Base-by-base conservation (phyloP, 345 rosid genomes). In the Lumnitzera littorea region DNA sequence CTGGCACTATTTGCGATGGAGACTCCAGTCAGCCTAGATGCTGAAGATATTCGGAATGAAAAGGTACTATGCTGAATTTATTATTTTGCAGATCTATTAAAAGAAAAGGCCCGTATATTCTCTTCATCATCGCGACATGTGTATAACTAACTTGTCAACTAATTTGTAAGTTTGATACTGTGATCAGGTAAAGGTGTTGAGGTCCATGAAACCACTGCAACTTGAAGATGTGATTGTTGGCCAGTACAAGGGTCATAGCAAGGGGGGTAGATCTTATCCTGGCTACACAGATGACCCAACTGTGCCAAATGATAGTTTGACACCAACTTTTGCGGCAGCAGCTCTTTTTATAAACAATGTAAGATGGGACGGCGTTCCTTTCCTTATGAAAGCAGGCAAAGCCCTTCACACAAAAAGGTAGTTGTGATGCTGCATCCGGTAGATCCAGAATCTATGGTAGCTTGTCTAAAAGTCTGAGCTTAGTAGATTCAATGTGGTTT, bases 301-400 rank as follows among this genome's bases (percentile, higher is more conserved):
- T 0, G 89, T 89, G 54, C 82, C 94, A 5, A 85, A 78, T 7
- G 74, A 67, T 61, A 92, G 96, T 74, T 61, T 80, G 8, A 87
- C 96, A 0, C 96, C 96, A 16, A 91, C 98, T 60, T 91, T 91
- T 74, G 91, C 96, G 0, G 96, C 96, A 0, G 96, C 98, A 7
- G 95, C 96, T 53, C 79, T 92, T 62, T 92, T 87, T 66, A 80
- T 92, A 46, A 78, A 89, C 63, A 92, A 92, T 47, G 96, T 90
- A 16, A 70, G 98, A 67, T 92, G 98, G 98, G 98, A 92, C 46
- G 96, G 96, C 16, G 98, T 92, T 56, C 94, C 96, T 47, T 92
- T 92, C 69, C 81, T 89, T 46, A 87, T 87, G 96, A 92, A 87
- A 81, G 96, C 97, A 0, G 96, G 94, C 50, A 92, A 92, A 74